A percentile compares a stretch with the other conserved stretches of the same genome.
phyloP scores from a whole-genome alignment of 331 rosid species.

The Acacia pycnantha region DNA sequence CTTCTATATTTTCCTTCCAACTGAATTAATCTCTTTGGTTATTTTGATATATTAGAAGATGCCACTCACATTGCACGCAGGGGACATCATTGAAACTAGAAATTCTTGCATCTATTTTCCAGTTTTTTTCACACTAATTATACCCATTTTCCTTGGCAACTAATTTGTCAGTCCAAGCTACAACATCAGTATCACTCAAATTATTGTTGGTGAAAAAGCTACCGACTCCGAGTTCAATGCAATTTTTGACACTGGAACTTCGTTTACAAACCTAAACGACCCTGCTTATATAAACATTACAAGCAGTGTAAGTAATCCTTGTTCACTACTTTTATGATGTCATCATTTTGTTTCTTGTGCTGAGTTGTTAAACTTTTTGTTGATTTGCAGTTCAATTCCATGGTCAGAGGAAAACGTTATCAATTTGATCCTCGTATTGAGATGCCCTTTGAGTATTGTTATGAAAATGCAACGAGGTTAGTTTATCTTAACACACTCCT shows the following conservation, averaged over 20 bases:
- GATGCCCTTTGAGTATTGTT: constrained; percentile 77
- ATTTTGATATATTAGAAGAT: background rate
- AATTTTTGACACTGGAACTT: constrained; percentile 86
- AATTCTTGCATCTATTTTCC: background rate
- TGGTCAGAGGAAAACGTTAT: constrained; percentile 36
- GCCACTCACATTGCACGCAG: constrained; percentile 20
- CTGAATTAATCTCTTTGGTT: background rate
- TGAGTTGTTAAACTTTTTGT: constrained; percentile 3
- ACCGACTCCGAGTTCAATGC: constrained; percentile 51
- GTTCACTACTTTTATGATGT: background rate
- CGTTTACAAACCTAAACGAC: constrained; percentile 72
- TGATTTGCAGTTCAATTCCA: constrained; percentile 58
- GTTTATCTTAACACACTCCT: constrained; percentile 13
- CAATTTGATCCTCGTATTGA: background rate
- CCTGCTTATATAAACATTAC: constrained; percentile 69
- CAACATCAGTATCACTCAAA: constrained; percentile 60
- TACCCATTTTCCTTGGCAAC: background rate
- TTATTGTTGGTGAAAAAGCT: constrained; percentile 46
- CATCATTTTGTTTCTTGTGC: constrained; percentile 13
- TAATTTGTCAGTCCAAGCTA: constrained; percentile 64
- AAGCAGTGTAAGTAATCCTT: constrained; percentile 47
- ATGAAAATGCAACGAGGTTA: constrained; percentile 49
- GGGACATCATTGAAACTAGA: background rate
- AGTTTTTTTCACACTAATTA: constrained; percentile 2
- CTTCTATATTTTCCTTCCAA: background rate